These are phyloP conservation scores for Asterella californica DNA, from an alignment of 225 moss, liverwort and hornwort species.

Conservation along the genomic window DNA sequence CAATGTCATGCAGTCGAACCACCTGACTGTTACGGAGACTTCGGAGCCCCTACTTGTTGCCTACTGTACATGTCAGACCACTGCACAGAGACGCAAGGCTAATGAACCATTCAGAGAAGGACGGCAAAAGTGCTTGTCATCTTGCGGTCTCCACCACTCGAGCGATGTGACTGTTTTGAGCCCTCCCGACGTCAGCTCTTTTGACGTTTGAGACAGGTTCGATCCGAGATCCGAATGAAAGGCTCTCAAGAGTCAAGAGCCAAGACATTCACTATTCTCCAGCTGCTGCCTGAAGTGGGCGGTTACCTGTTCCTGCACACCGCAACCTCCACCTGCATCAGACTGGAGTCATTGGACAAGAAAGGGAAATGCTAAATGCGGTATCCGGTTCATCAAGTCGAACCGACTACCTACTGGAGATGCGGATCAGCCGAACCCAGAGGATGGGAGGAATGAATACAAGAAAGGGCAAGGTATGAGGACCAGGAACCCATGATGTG, in stretches of 20 bases:
- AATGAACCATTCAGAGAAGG: not conserved
- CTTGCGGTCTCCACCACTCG: not conserved
- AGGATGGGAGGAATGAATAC: no score
- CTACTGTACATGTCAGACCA: no score
- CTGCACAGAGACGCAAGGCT: not conserved
- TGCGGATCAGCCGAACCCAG: not conserved
- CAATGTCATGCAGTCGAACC: not conserved
- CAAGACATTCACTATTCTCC: not conserved
- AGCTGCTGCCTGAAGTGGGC: not conserved
- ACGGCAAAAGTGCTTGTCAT: not conserved
- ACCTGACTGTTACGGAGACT: not conserved
- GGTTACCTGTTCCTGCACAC: not conserved
- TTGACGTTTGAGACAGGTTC: not conserved
- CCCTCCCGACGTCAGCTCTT: not conserved
- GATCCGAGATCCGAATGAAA: not conserved
- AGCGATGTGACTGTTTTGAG: no score
- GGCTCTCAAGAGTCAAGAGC: no score
- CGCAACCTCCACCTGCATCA: not conserved
- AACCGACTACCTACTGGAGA: no score
- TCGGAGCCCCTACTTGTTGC: not conserved
- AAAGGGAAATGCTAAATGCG: not conserved
- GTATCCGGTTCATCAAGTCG: no score
- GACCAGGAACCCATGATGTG: not conserved
- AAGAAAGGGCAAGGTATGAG: not conserved
- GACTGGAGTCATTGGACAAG: not conserved